These are phyloP conservation scores for Microdochium paspali DNA, from an alignment of 2,329 filamentous ascomycete species.

Conservation along the genomic window DNA sequence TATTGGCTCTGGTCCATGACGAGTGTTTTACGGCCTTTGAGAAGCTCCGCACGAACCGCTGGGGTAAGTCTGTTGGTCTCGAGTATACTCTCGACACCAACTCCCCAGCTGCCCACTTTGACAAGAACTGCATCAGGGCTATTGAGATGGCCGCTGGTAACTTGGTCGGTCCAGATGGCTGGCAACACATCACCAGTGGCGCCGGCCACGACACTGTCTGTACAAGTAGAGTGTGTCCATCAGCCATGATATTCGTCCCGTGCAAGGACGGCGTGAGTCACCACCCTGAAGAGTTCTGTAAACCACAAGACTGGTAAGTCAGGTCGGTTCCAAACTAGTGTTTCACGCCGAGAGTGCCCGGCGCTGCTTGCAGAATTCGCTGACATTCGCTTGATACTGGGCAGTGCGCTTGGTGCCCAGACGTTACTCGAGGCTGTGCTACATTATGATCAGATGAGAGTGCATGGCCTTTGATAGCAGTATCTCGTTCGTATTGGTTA, in stretches of 20 bases:
- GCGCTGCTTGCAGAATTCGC: background rate
- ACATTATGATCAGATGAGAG: background rate
- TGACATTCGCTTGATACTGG: background rate
- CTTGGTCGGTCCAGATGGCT: constrained; percentile 41
- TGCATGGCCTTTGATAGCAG: no score
- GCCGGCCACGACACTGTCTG: constrained; percentile 45
- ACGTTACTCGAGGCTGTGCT: background rate
- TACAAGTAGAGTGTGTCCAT: constrained; percentile 47
- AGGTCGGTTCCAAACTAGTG: background rate
- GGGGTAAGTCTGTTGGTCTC: constrained; percentile 20
- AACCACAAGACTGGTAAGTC: constrained; percentile 42
- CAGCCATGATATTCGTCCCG: constrained; percentile 59
- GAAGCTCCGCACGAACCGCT: background rate
- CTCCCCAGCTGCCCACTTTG: constrained; percentile 53
- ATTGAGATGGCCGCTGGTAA: constrained; percentile 50
- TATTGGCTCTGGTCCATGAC: constrained; percentile 9
- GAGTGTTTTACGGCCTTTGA: constrained; percentile 1
- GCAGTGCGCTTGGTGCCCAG: background rate
- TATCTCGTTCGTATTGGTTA: no score
- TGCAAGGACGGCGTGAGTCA: constrained; percentile 55
- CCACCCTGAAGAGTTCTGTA: constrained; percentile 53
- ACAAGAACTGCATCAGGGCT: constrained; percentile 56
- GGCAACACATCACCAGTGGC: constrained; percentile 28
- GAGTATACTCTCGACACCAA: constrained; percentile 53
- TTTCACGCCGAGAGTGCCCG: background rate